Conservation (phyloP, 2,329 filamentous ascomycete species). For the Ascochyta rabiei region DNA sequence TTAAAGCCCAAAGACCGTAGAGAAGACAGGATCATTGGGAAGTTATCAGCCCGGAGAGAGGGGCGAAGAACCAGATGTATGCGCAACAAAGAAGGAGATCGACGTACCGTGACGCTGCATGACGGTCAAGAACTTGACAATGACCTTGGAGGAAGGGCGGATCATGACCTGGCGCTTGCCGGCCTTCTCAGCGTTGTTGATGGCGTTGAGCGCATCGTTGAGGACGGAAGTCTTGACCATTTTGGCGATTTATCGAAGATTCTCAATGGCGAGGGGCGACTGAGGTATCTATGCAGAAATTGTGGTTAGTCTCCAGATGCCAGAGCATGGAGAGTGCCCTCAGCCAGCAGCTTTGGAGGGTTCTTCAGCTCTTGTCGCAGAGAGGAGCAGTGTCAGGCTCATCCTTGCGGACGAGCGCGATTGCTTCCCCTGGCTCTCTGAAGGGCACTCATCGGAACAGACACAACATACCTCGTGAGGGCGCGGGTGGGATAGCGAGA, state of each 20-base stretch:
- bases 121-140: conserved; percentile 98
- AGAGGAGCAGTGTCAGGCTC: conserved; percentile 55
- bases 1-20: conserved; percentile 99
- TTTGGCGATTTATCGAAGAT: conserved; percentile 77
- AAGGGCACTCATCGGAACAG: conserved; percentile 53
- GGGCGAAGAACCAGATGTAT: conserved; percentile 28
- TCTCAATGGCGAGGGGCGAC: conserved; percentile 72
- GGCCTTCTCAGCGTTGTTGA: conserved; percentile 99
- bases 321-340: conserved; percentile 72
- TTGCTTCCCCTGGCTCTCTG: conserved; percentile 58
- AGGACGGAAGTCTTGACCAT: conserved; percentile 99
- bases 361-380: conserved; percentile 69
- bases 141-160: conserved; percentile 98
- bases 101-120: conserved; percentile 99
- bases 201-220: conserved; percentile 96
- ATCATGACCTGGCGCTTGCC: conserved; percentile 99
- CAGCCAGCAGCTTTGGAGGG: conserved; percentile 58
- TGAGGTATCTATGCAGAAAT: conserved; percentile 63
- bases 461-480: conserved; percentile 47
- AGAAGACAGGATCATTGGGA: conserved; percentile 85
- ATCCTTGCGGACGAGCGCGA: conserved; percentile 42
- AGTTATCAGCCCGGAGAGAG: conserved; percentile 97
- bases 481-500: conserved; percentile 32
- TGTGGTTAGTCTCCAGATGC: conserved; percentile 67
- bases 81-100: conserved; percentile 11